Conservation (phyloP, 1,284 basidiomycete genomes). For the Microbotryomycetes sp. region DNA sequence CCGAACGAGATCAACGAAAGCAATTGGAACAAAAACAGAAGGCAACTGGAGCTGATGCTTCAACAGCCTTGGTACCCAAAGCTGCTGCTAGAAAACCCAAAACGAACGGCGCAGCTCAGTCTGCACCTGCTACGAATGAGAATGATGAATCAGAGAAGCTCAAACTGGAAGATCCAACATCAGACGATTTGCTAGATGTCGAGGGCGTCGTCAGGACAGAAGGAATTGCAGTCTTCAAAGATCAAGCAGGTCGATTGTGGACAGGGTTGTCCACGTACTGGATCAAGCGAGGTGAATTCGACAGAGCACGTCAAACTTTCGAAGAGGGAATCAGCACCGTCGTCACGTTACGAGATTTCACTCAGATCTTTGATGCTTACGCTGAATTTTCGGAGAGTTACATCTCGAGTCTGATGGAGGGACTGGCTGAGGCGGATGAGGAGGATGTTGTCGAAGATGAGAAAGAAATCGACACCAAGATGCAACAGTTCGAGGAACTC, state of each 20-base stretch:
- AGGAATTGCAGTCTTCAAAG: conserved; percentile 81
- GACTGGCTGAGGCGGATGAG: conserved; percentile 62
- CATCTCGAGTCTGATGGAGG: conserved; percentile 86
- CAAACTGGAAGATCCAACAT: conserved; percentile 50
- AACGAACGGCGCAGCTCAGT: not conserved
- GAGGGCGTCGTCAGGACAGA: conserved; percentile 77
- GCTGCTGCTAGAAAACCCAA: conserved; percentile 47
- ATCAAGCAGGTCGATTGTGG: conserved; percentile 94
- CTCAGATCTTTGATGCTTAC: conserved; percentile 96
- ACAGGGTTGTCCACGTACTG: conserved; percentile 95
- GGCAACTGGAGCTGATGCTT: conserved; percentile 37
- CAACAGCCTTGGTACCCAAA: conserved; percentile 48
- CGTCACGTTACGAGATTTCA: conserved; percentile 93
- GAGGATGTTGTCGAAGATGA: conserved; percentile 70
- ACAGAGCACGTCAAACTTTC: conserved; percentile 68
- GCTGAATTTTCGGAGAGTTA: conserved; percentile 89
- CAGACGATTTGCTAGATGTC: conserved; percentile 66
- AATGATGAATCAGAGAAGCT: not conserved
- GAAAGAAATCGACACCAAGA: conserved; percentile 74
- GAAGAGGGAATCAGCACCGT: conserved; percentile 79
- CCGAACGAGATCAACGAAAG: conserved; percentile 26
- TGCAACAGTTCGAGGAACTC: conserved; percentile 88
- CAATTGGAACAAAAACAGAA: conserved; percentile 29
- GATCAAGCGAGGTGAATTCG: conserved; percentile 95
- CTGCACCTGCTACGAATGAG: not conserved